These are phyloP conservation scores for Penicillium coffeae DNA, from an alignment of 495 filamentous ascomycete genomes.

Conservation along the genomic window DNA sequence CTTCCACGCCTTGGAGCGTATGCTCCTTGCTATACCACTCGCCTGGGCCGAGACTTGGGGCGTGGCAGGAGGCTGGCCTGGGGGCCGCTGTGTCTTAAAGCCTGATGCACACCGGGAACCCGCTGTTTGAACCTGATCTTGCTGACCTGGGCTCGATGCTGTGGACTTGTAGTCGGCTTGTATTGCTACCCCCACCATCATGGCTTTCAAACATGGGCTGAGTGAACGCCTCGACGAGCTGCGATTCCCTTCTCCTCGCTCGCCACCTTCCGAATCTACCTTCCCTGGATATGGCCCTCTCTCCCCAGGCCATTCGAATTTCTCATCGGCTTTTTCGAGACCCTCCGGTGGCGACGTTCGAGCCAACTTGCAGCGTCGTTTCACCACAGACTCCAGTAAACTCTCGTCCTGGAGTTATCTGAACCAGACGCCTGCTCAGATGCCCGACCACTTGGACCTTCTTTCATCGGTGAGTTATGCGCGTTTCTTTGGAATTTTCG, in stretches of 20 bases:
- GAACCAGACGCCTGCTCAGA: conserved; percentile 53
- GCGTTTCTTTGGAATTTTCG: conserved; percentile 5
- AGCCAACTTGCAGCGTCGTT: conserved; percentile 77
- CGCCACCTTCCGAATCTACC: conserved; percentile 63
- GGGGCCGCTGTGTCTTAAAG: background rate
- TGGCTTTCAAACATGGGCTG: conserved; percentile 64
- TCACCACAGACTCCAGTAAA: conserved; percentile 88
- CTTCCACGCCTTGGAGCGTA: conserved; percentile 10
- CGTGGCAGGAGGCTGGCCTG: background rate
- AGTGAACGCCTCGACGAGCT: conserved; percentile 70
- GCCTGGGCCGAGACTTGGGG: background rate
- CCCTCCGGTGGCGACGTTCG: conserved; percentile 56
- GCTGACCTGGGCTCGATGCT: conserved; percentile 6
- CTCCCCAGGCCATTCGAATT: conserved; percentile 58
- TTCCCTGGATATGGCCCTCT: conserved; percentile 69
- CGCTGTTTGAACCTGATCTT: conserved; percentile 1
- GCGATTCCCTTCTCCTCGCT: conserved; percentile 72
- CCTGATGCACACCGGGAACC: background rate
- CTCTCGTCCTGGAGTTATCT: conserved; percentile 70
- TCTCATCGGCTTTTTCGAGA: conserved; percentile 52
- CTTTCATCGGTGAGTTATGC: conserved; percentile 54
- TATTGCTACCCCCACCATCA: conserved; percentile 35
- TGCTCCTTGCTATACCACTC: conserved; percentile 6
- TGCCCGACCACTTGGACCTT: conserved; percentile 55
- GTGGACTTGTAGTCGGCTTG: conserved; percentile 31